Percentiles rank a stretch among this genome's conserved stretches.
These are phyloP conservation scores for Backusella tuberculispora DNA, from an alignment of 192 early-diverging fungal species.

Conservation along the genomic window DNA sequence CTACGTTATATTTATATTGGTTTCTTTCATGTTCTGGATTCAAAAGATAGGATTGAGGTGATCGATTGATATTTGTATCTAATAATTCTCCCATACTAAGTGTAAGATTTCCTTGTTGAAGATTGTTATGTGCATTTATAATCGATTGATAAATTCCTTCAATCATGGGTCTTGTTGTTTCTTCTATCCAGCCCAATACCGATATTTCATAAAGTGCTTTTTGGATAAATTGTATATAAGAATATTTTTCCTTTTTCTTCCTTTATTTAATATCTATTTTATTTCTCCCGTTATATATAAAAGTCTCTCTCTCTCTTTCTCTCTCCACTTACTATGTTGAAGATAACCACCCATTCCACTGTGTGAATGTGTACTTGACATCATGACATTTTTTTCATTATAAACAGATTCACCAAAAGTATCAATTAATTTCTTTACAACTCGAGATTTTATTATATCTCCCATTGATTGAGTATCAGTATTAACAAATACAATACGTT, in stretches of 20 bases:
- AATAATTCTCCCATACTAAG: conserved; percentile 25
- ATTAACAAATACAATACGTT: conserved; percentile 32
- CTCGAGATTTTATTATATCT: conserved; percentile 25
- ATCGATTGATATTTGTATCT: conserved; percentile 38
- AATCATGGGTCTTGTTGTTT: conserved; percentile 29
- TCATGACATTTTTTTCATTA: conserved; percentile 30
- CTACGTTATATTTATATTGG: conserved; percentile 33
- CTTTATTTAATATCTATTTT: too few species aligned
- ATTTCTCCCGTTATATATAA: background rate
- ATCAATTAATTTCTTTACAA: conserved; percentile 4
- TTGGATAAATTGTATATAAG: too few species aligned
- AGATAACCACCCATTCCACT: conserved; percentile 36
- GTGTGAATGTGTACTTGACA: conserved; percentile 36
- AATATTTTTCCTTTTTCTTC: too few species aligned
- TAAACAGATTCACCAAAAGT: conserved; percentile 1
- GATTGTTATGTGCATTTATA: conserved; percentile 28
- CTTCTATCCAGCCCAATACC: conserved; percentile 32
- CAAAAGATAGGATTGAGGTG: conserved; percentile 27
- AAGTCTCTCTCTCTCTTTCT: background rate
- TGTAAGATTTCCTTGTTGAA: conserved; percentile 18
- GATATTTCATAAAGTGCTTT: conserved; percentile 30
- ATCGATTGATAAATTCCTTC: conserved; percentile 32
- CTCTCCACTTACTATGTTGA: conserved; percentile 27
- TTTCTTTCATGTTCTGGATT: conserved; percentile 34
- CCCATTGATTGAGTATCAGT: conserved; percentile 36